Percentiles rank a stretch among this genome's conserved stretches.
Evolutionary conservation across 768 basidiomycete genomes (phyloP).

Genomic region (Lentinula boryana): DNA sequence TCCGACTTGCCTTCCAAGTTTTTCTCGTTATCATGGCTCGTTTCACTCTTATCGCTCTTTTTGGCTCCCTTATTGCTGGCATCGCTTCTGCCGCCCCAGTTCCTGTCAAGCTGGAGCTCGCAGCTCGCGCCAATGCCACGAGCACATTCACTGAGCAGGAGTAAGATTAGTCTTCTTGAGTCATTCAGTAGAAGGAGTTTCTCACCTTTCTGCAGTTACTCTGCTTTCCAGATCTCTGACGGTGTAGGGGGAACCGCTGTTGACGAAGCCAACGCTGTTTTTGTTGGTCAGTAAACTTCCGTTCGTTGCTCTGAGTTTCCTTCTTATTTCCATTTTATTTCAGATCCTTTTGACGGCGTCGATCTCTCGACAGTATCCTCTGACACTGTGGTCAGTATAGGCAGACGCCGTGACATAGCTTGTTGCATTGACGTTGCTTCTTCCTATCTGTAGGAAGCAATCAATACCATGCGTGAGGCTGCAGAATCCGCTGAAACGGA

Average conservation of each 20-base stretch:
- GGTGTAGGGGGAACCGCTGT: conserved; percentile 28
- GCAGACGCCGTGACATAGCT: not conserved
- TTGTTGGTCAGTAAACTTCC: conserved; percentile 19
- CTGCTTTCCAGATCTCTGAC: conserved; percentile 34
- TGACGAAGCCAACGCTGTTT: conserved; percentile 31
- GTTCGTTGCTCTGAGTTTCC: not conserved
- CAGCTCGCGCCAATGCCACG: conserved; percentile 4
- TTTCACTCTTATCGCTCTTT: conserved; percentile 15
- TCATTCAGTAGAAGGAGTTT: not conserved
- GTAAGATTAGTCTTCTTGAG: conserved; percentile 5
- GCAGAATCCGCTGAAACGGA: conserved; percentile 32
- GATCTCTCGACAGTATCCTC: conserved; percentile 27
- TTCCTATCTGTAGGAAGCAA: not conserved
- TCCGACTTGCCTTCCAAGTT: not conserved
- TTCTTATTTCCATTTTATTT: not conserved
- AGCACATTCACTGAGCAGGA: conserved; percentile 14
- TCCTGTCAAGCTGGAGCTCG: conserved; percentile 8
- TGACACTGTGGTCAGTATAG: conserved; percentile 12
- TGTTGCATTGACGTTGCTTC: not conserved
- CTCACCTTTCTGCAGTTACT: conserved; percentile 20
- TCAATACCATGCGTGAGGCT: conserved; percentile 26
- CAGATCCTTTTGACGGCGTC: conserved; percentile 23
- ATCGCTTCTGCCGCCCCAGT: conserved; percentile 13
- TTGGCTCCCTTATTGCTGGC: conserved; percentile 12
- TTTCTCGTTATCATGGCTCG: conserved; percentile 14